Evolutionary conservation across 768 basidiomycete genomes (phyloP).

Genomic region (Podaxis sp.): DNA sequence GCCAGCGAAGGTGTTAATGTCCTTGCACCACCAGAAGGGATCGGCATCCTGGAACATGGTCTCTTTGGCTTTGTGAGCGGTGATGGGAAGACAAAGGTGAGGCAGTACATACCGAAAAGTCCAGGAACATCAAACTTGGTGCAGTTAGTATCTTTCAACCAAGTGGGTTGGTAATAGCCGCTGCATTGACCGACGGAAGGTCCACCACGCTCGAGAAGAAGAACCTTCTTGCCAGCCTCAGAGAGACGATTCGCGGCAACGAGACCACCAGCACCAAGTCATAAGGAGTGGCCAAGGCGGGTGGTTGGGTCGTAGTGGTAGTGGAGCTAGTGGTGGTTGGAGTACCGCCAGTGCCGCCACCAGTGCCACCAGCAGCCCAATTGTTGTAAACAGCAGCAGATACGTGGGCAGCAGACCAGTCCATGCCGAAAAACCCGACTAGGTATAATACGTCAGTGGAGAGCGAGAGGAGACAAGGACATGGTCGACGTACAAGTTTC

Average conservation of each 20-base stretch:
- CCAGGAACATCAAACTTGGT: constrained; percentile 68
- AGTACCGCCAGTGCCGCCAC: constrained; percentile 21
- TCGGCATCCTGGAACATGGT: constrained; percentile 57
- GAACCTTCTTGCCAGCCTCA: constrained; percentile 58
- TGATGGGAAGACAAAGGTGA: background rate
- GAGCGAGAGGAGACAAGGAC: background rate
- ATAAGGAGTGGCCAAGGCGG: constrained; percentile 35
- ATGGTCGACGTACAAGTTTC: constrained; percentile 43
- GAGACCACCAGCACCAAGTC: constrained; percentile 56
- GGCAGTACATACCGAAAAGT: constrained; percentile 35
- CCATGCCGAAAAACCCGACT: constrained; percentile 60
- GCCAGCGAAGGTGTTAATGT: constrained; percentile 58
- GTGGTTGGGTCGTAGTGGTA: constrained; percentile 29
- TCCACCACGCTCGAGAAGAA: constrained; percentile 60
- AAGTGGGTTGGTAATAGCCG: constrained; percentile 49
- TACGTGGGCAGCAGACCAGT: constrained; percentile 43
- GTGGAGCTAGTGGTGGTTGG: constrained; percentile 14
- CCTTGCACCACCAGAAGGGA: constrained; percentile 65
- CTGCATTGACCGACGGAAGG: constrained; percentile 57
- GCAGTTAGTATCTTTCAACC: constrained; percentile 21
- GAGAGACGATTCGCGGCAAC: constrained; percentile 56
- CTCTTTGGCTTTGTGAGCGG: constrained; percentile 26
- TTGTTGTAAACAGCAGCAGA: constrained; percentile 39
- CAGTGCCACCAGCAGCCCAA: constrained; percentile 46
- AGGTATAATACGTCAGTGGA: background rate